Conservation (phyloP, 192 early-diverging fungal species). For the Linnemannia elongata region DNA sequence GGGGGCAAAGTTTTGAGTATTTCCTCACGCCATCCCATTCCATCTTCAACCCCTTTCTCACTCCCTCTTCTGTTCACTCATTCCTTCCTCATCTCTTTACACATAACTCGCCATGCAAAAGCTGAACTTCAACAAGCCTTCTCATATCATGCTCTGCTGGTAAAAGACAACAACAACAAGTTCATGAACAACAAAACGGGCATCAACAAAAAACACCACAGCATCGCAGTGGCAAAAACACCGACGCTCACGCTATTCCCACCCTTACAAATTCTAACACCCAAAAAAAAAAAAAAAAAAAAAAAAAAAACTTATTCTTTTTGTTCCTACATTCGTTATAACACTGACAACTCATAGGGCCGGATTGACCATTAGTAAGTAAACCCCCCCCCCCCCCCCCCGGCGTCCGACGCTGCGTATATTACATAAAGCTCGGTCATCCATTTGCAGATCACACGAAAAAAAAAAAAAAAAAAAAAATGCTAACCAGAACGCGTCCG, state of each 20-base stretch:
- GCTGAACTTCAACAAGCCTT: constrained; percentile 54
- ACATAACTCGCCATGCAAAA: constrained; percentile 10
- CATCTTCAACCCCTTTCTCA: neutral
- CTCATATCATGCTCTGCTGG: constrained; percentile 55
- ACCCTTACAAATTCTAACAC: neutral
- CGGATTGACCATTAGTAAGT: constrained; percentile 21
- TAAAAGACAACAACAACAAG: constrained; percentile 1
- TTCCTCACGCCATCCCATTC: constrained; percentile 2
- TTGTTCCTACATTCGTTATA: neutral
- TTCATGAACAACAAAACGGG: too few relatives aligned
- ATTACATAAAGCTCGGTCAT: neutral
- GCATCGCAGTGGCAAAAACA: neutral
- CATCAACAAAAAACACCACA: constrained; percentile 5
- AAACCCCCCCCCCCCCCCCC: too few relatives aligned
- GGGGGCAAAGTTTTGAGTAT: neutral
- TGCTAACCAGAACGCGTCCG: too few relatives aligned
- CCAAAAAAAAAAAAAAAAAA: neutral
- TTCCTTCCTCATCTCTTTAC: neutral
- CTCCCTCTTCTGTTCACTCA: neutral
- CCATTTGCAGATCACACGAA: neutral
- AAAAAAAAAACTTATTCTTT: neutral
- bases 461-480: too few relatives aligned
- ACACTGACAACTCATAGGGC: neutral
- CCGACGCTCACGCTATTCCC: too few relatives aligned
- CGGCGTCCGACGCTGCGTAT: neutral